Base-by-base conservation (phyloP, 352 stramenopile species). In the Elongisporangium senticosum region DNA sequence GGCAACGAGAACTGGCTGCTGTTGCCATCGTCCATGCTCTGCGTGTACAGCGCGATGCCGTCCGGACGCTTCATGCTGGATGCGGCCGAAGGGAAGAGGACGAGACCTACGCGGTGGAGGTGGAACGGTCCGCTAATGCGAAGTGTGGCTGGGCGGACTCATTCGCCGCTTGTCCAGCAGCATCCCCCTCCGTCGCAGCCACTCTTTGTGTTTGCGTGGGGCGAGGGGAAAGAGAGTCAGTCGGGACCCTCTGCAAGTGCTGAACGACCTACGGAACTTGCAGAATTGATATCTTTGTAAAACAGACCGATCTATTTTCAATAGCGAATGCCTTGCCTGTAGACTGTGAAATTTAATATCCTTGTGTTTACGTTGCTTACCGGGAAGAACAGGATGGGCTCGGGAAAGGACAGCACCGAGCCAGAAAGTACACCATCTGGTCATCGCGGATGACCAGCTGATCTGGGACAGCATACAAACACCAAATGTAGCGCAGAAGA, bases 11-110 rank as follows among this genome's bases (percentile, higher is more conserved):
- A 71, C 56, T 74, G 23, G 22, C 75, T 72, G 39, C 69, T 79
- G 49, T 55, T 62, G 52, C 67, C 65, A 61, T 79, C 69, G 58
- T 79, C 74, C 60, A 80, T 76, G 69, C 61, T 77, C 49, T 62
- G 51, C 62, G 76, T 72, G 49, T 80, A 77, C 54, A 77, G 62
- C 51, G 68, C 62, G 61, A 80, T 80, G 51, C 75, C 65, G 58
- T 63, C 61, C 20, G 13, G 23, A 52, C 49, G 49, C 56, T 49
- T 58, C 56, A 24, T 63, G 62, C 22, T 59, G 50, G 49, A 67
- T 63, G 20, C 5, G 19, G 14, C 1, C 49, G 23, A 17, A 43
- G 3, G 33, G 33, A 43, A 43, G 33, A 17, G 33, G 33, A 43
- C 10, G 13, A 43, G 33, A 43, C 33, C 33, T 24, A 15, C 28